Base-by-base conservation (phyloP, 192 early-diverging fungal genomes). In the Coemansia sp. region DNA sequence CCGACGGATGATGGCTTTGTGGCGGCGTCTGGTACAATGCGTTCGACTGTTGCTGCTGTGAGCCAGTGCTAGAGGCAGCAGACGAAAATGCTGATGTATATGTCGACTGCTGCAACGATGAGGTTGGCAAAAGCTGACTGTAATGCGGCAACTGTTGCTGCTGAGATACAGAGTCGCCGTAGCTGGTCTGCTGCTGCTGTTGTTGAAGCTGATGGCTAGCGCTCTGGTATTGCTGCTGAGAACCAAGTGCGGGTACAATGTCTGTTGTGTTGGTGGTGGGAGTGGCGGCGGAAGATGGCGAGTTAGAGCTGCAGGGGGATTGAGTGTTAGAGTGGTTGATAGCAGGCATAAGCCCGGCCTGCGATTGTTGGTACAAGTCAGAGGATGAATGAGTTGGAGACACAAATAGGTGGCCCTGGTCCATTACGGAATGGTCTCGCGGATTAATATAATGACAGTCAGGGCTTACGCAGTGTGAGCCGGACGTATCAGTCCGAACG, bases 261-360 rank as follows among this genome's bases (percentile, higher is more conserved):
- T 74, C 78, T 29, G 68, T 33, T n/a, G 73, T 1, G 59, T 53
- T 70, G 54, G 33, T 57, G 34, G 45, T 69, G 2, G 78, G 67
- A 3, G 74, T 73, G 34, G 56, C 67, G 14, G 74, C 74, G 1
- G 66, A 63, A 19, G 74, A 73, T 19, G 71, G 65, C 6, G 74
- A 68, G 57, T 73, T 64, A 13, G 74, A 59, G 21, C 67, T 75
- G 40, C 62, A 65, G 9, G 79, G 74, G 8, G 79, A 81, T 31
- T 73, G 79, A 29, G 70, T 50, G 21, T 61, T 66, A 8, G 79
- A 56, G 61, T 81, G 74, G 70, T 68, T 77, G 74, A 81, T 81
- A 14, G 67, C 70, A 37, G 79, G 74, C 57, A 75, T 59, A 41
- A 64, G 70, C 54, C 66, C 56, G 3, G 69, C 9, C 10, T 67